These are phyloP conservation scores for Eutrema heterophyllum DNA, from an alignment of 345 rosid species.

Conservation along the genomic window DNA sequence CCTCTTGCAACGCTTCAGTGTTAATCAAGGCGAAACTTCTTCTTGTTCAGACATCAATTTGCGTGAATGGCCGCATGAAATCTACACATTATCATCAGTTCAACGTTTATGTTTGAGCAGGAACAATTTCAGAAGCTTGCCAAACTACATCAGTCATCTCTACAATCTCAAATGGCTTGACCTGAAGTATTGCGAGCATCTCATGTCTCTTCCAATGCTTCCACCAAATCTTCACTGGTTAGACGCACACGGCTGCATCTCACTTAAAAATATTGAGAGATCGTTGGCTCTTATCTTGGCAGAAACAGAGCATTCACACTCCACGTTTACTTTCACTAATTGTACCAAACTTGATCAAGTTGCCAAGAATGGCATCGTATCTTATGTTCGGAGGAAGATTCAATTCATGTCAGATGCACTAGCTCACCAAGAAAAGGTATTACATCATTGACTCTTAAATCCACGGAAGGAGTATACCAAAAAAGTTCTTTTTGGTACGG, in stretches of 20 bases:
- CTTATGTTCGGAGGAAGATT: conserved; percentile 6
- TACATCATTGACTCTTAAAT: not conserved
- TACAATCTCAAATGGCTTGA: conserved; percentile 22
- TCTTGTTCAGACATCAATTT: not conserved
- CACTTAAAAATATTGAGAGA: not conserved
- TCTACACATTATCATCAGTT: not conserved
- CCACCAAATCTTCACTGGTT: conserved; percentile 21
- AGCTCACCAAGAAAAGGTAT: conserved; percentile 17
- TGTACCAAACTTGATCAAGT: conserved; percentile 14
- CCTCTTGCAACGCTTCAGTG: not conserved
- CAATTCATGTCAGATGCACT: not conserved
- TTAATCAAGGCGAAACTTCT: not conserved
- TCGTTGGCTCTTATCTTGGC: not conserved
- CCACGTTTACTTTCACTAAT: conserved; percentile 16
- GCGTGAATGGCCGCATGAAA: not conserved
- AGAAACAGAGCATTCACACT: conserved; percentile 1
- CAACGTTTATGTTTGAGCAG: conserved; percentile 14
- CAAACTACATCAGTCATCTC: not conserved
- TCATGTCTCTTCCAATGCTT: conserved; percentile 5
- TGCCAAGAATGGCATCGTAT: not conserved
- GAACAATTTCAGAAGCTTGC: not conserved
- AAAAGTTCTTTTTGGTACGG: too few species aligned
- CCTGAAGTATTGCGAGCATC: conserved; percentile 1
- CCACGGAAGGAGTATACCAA: too few species aligned
- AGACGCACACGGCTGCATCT: conserved; percentile 23